Evolutionary conservation across 108 stramenopile genomes (phyloP).

Genomic region (Discostella pseudostelligera): DNA sequence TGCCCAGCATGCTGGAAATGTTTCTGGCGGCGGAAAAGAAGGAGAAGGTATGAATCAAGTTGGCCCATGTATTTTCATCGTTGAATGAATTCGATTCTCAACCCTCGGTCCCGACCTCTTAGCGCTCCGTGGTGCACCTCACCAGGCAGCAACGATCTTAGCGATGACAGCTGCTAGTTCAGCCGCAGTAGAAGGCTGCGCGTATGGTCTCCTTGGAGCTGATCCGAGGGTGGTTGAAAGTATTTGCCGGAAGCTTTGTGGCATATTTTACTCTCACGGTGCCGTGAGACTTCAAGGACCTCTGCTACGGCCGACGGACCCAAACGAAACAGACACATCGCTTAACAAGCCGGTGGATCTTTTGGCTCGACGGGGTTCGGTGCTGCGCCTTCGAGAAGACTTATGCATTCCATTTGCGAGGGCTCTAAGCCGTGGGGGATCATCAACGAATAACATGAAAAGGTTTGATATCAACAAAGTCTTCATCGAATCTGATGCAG

Average conservation of each 20-base stretch:
- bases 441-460: constrained; percentile 63
- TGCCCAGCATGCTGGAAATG: constrained; percentile 52
- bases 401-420: constrained; percentile 72
- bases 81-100: background rate
- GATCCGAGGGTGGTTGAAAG: constrained; percentile 70
- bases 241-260: constrained; percentile 39
- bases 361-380: constrained; percentile 55
- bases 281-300: constrained; percentile 65
- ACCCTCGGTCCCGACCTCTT: background rate
- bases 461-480: constrained; percentile 69
- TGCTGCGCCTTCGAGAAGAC: constrained; percentile 65
- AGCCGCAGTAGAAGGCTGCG: constrained; percentile 55
- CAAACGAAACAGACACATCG: constrained; percentile 15
- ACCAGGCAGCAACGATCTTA: constrained; percentile 60
- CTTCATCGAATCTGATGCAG: constrained; percentile 65
- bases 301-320: constrained; percentile 55
- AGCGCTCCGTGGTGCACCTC: constrained; percentile 61
- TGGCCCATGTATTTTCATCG: background rate
- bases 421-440: constrained; percentile 68
- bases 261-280: constrained; percentile 71
- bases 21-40: constrained; percentile 60
- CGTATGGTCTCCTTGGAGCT: constrained; percentile 64
- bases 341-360: constrained; percentile 66
- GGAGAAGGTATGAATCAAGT: constrained; percentile 47
- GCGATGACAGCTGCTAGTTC: constrained; percentile 67